phyloP scores from a whole-genome alignment of 164 flowering plant species.

The Hamamelis virginiana region DNA sequence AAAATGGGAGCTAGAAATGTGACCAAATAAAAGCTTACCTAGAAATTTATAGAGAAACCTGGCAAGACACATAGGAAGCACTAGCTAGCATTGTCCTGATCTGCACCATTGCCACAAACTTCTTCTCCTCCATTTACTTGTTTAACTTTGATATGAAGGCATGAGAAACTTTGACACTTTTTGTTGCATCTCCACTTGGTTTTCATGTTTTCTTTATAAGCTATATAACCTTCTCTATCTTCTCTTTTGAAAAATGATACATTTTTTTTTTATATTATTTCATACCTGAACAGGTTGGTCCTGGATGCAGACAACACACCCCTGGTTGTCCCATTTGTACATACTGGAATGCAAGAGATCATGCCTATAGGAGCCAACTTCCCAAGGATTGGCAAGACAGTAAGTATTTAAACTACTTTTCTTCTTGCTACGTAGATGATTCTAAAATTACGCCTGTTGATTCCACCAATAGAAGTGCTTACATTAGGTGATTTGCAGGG shows the following conservation, averaged over 20 bases:
- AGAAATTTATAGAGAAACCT: no score
- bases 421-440: background rate
- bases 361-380: constrained; percentile 89
- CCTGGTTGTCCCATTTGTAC: constrained; percentile 85
- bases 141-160: no score
- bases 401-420: constrained; percentile 22
- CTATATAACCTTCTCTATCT: background rate
- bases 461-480: background rate
- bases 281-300: constrained; percentile 54
- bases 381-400: constrained; percentile 89
- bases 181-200: background rate
- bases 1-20: no score
- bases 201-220: background rate
- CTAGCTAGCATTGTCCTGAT: no score
- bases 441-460: background rate
- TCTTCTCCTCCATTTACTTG: no score
- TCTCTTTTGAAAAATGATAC: background rate
- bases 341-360: constrained; percentile 92
- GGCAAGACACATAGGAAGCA: no score
- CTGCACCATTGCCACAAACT: no score
- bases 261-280: background rate
- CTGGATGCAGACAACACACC: constrained; percentile 77
- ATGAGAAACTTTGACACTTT: no score
- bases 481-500: no score
- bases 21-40: no score